Conservation (phyloP, 305 asterid species). For the Caryopteris hybrid region DNA sequence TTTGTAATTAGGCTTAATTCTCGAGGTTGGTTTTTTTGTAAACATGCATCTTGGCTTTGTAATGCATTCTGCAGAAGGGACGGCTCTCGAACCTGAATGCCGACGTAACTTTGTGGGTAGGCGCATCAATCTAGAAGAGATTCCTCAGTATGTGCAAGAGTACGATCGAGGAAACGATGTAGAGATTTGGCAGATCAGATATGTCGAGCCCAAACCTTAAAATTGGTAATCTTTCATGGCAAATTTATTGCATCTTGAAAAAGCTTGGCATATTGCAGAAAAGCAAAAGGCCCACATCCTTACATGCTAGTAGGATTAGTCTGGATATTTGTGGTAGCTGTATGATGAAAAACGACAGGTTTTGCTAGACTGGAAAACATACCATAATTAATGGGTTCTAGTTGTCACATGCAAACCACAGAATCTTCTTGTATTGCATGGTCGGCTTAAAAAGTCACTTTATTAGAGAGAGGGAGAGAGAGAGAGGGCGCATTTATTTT, state of each 20-base stretch:
- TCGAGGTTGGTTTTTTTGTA: no score
- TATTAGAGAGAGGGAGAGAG: conserved; percentile 5
- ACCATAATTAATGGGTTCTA: background rate
- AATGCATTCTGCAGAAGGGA: conserved; percentile 32
- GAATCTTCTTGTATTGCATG: conserved; percentile 8
- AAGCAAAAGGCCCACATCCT: background rate
- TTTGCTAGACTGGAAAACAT: conserved; percentile 15
- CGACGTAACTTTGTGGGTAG: conserved; percentile 41
- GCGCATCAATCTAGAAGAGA: conserved; percentile 44
- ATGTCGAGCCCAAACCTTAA: conserved; percentile 19
- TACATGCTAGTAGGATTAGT: background rate
- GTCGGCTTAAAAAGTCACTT: conserved; percentile 23
- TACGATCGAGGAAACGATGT: conserved; percentile 73
- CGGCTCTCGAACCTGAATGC: conserved; percentile 19
- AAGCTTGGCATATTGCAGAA: background rate
- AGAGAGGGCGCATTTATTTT: no score
- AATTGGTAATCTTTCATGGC: conserved; percentile 1
- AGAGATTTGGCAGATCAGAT: conserved; percentile 78
- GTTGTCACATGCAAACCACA: conserved; percentile 18
- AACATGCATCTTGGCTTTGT: background rate
- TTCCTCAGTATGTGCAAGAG: conserved; percentile 62
- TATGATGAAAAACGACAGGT: background rate
- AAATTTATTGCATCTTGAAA: background rate
- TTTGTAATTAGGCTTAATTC: no score
- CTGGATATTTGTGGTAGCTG: background rate